These are phyloP conservation scores for Trypanosomatidae sp. DNA, from an alignment of 208 protist species.

Conservation along the genomic window DNA sequence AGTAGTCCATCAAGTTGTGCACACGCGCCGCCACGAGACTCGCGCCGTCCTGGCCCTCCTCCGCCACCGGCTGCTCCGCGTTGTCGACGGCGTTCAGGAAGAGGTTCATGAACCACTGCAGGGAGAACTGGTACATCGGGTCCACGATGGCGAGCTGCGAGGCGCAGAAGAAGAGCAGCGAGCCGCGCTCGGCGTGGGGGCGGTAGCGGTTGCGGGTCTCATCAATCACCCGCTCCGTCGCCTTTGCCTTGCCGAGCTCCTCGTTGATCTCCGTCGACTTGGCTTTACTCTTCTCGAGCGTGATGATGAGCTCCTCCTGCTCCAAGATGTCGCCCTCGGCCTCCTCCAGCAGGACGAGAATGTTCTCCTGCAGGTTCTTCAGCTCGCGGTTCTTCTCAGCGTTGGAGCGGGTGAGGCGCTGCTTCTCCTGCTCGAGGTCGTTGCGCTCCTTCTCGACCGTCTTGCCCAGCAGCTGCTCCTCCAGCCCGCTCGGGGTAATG, in stretches of 20 bases:
- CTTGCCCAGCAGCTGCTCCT: slow-evolving; percentile 97
- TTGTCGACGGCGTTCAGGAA: slow-evolving; percentile 92
- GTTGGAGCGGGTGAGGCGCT: slow-evolving; percentile 92
- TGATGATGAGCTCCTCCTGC: slow-evolving; percentile 97
- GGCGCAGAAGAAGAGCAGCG: slow-evolving; percentile 97
- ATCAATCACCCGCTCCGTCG: slow-evolving; percentile 96
- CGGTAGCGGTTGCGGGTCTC: slow-evolving; percentile 95
- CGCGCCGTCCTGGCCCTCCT: slow-evolving; percentile 9
- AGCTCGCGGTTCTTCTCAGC: slow-evolving; percentile 96
- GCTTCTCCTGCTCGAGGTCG: slow-evolving; percentile 97
- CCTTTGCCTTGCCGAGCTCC: slow-evolving; percentile 91
- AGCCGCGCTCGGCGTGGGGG: slow-evolving; percentile 94
- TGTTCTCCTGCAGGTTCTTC: slow-evolving; percentile 96
- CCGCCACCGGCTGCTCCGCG: slow-evolving; percentile 13
- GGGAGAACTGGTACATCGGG: slow-evolving; percentile 98
- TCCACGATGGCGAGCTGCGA: slow-evolving; percentile 95
- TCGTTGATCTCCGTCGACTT: slow-evolving; percentile 95
- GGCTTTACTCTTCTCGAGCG: slow-evolving; percentile 95
- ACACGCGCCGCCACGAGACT: slow-evolving; percentile 84
- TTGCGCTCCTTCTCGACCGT: slow-evolving; percentile 97
- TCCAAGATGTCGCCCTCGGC: slow-evolving; percentile 96
- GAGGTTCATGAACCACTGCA: slow-evolving; percentile 98
- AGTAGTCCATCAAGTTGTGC: slow-evolving; percentile 93
- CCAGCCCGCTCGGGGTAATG: slow-evolving; percentile 95
- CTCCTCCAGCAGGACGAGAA: slow-evolving; percentile 95